A percentile compares a stretch with the other conserved stretches of the same genome.
phyloP scores from a whole-genome alignment of 2,329 filamentous ascomycete genomes.

The Penicillium sp. region DNA sequence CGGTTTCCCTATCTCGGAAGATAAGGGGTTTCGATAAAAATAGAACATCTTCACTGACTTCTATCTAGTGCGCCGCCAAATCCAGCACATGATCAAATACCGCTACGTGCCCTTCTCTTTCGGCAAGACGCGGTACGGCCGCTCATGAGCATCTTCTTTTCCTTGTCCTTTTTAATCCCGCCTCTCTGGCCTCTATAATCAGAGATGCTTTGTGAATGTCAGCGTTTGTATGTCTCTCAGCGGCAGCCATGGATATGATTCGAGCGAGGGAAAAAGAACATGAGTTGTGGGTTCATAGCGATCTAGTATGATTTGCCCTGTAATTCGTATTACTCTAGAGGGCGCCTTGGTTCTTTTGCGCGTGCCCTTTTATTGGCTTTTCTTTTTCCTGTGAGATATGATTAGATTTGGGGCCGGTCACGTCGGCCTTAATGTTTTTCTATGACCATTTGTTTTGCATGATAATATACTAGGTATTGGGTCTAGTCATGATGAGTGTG shows the following conservation, averaged over 20 bases:
- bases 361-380: constrained; percentile 8
- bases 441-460: not conserved
- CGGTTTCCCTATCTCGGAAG: not conserved
- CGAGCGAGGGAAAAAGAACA: constrained; percentile 8
- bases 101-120: constrained; percentile 93
- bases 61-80: constrained; percentile 86
- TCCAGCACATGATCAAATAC: constrained; percentile 99
- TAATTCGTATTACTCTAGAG: constrained; percentile 20
- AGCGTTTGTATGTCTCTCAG: constrained; percentile 14
- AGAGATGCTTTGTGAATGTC: constrained; percentile 9
- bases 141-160: constrained; percentile 26
- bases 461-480: not conserved
- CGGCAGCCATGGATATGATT: constrained; percentile 15
- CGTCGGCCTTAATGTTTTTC: constrained; percentile 11
- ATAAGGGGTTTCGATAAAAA: not conserved
- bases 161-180: not conserved
- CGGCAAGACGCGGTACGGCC: constrained; percentile 76
- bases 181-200: constrained; percentile 9
- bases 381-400: constrained; percentile 24
- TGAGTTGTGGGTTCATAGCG: constrained; percentile 5
- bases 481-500: no score
- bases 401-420: constrained; percentile 21
- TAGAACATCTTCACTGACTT: not conserved
- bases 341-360: constrained; percentile 7
- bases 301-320: constrained; percentile 20